These are phyloP conservation scores for Tricharina praecox DNA, from an alignment of 495 filamentous ascomycete genomes.

Conservation along the genomic window DNA sequence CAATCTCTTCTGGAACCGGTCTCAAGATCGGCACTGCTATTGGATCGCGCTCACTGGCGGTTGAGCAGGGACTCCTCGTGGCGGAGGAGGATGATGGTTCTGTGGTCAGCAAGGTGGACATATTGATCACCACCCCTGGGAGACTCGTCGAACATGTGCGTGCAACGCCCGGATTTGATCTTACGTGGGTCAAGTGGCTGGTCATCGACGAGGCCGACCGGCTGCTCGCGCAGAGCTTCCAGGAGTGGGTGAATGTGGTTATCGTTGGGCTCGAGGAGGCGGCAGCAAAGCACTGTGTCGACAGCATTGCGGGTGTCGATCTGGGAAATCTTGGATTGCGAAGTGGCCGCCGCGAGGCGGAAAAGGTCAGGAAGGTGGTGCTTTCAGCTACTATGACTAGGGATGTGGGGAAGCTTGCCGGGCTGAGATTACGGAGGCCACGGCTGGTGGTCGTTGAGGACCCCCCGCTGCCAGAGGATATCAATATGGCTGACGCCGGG, in stretches of 20 bases:
- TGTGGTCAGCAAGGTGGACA: slow-evolving; percentile 50
- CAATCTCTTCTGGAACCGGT: slow-evolving; percentile 31
- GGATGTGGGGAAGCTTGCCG: slow-evolving; percentile 63
- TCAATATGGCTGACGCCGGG: slow-evolving; percentile 14
- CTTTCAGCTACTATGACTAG: slow-evolving; percentile 88
- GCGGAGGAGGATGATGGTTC: slow-evolving; percentile 38
- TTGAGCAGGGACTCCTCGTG: slow-evolving; percentile 56
- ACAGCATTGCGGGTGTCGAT: slow-evolving; percentile 10
- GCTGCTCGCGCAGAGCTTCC: slow-evolving; percentile 76
- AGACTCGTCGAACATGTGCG: slow-evolving; percentile 80
- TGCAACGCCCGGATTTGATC: slow-evolving; percentile 60
- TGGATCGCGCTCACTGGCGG: slow-evolving; percentile 56
- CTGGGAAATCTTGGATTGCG: slow-evolving; percentile 22
- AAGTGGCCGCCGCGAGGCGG: slow-evolving; percentile 9
- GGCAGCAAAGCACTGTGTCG: slow-evolving; percentile 1
- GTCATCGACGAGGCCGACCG: slow-evolving; percentile 91
- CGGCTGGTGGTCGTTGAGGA: slow-evolving; percentile 58
- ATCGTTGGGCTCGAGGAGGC: slow-evolving; percentile 38
- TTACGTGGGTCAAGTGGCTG: slow-evolving; percentile 63
- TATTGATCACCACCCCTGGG: slow-evolving; percentile 85
- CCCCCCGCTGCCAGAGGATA: slow-evolving; percentile 23
- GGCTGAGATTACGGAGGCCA: slow-evolving; percentile 54
- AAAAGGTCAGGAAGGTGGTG: slow-evolving; percentile 20
- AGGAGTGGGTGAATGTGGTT: slow-evolving; percentile 70
- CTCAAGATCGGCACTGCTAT: slow-evolving; percentile 66